A percentile compares a stretch with the other conserved stretches of the same genome.
These are phyloP conservation scores for Wakefieldia striispora DNA, from an alignment of 768 basidiomycete genomes.

Conservation along the genomic window DNA sequence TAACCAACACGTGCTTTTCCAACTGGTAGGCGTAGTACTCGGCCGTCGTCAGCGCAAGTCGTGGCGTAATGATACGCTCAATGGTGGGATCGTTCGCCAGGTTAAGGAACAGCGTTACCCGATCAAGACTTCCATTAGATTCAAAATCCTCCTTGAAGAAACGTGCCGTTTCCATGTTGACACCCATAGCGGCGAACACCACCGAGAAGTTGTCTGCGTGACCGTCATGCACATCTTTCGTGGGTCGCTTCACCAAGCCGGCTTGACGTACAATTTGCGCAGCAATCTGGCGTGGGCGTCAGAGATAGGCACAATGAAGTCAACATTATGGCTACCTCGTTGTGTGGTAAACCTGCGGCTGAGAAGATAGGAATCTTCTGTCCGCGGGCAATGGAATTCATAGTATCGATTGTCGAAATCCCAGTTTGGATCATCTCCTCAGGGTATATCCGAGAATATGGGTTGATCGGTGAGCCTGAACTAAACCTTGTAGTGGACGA, in stretches of 20 bases:
- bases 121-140: conserved; percentile 95
- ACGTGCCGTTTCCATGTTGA: conserved; percentile 99
- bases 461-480: conserved; percentile 95
- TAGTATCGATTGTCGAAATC: conserved; percentile 96
- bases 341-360: conserved; percentile 97
- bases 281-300: conserved; percentile 68
- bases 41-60: conserved; percentile 95
- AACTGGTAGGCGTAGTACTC: conserved; percentile 99
- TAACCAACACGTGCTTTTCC: conserved; percentile 99
- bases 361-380: conserved; percentile 99
- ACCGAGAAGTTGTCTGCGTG: conserved; percentile 99
- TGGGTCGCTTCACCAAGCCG: conserved; percentile 93
- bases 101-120: conserved; percentile 98
- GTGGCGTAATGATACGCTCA: conserved; percentile 99
- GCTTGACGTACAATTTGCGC: conserved; percentile 99
- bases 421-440: conserved; percentile 99
- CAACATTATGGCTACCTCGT: conserved; percentile 61
- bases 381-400: conserved; percentile 99
- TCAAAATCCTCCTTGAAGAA: conserved; percentile 99
- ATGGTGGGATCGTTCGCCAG: conserved; percentile 99
- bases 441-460: conserved; percentile 97
- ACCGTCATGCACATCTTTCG: conserved; percentile 96
- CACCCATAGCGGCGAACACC: conserved; percentile 99
- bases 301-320: conserved; percentile 23
- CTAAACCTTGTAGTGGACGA: conserved; percentile 14